Evolutionary conservation across 768 basidiomycete species (phyloP).

Genomic region (Chalciporus chontae): DNA sequence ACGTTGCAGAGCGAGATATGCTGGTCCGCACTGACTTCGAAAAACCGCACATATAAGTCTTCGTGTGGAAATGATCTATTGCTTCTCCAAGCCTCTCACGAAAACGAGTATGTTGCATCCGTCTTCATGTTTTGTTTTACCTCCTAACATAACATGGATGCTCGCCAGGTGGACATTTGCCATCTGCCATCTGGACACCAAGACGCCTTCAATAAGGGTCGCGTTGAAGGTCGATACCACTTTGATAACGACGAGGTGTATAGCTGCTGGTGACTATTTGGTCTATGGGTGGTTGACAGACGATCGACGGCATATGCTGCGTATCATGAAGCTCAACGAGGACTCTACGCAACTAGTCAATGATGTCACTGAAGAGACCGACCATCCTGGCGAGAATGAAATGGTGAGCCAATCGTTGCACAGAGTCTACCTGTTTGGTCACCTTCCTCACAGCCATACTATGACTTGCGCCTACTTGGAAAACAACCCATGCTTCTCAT

Average conservation of each 20-base stretch:
- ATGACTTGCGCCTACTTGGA: slow-evolving; percentile 7
- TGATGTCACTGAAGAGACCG: slow-evolving; percentile 10
- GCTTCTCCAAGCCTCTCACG: slow-evolving; percentile 2
- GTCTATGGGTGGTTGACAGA: slow-evolving; percentile 6
- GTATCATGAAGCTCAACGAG: slow-evolving; percentile 8
- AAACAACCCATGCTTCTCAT: slow-evolving; percentile 1
- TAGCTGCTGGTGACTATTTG: slow-evolving; percentile 8
- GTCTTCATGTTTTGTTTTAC: not conserved
- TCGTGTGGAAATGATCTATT: slow-evolving; percentile 8
- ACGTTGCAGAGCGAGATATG: slow-evolving; percentile 9
- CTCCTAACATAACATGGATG: too few species aligned
- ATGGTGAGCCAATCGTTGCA: not conserved
- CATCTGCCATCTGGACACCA: slow-evolving; percentile 5
- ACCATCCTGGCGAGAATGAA: slow-evolving; percentile 1
- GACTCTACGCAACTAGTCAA: slow-evolving; percentile 4
- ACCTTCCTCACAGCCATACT: not conserved
- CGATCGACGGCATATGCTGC: not conserved
- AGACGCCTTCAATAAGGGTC: slow-evolving; percentile 2
- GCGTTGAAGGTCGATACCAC: slow-evolving; percentile 4
- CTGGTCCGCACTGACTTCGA: not conserved
- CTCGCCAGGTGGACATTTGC: slow-evolving; percentile 1
- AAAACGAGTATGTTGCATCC: slow-evolving; percentile 1
- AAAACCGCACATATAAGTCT: slow-evolving; percentile 7
- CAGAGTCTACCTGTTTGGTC: not conserved
- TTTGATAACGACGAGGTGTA: slow-evolving; percentile 5